A percentile compares a stretch with the other conserved stretches of the same genome.
Conservation (phyloP, 2,329 filamentous ascomycete species). For the Madurella mycetomatis region DNA sequence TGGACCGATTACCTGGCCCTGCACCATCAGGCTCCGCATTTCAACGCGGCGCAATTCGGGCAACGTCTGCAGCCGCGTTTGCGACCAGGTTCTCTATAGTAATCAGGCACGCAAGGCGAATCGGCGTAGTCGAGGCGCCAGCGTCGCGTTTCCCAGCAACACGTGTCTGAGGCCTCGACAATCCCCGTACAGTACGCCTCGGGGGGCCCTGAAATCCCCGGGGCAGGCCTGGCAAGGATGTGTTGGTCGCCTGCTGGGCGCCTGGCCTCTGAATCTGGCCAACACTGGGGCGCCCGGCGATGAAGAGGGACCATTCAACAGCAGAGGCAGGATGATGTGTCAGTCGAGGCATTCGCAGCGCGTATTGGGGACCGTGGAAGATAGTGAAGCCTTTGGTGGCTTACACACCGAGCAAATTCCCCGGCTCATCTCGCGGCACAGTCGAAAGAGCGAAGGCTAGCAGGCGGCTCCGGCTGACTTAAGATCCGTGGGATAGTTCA, state of each 20-base stretch:
- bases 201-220: neutral
- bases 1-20: neutral
- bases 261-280: neutral
- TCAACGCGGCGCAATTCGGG: neutral
- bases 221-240: neutral
- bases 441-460: neutral
- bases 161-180: neutral
- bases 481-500: neutral
- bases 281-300: neutral
- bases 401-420: neutral
- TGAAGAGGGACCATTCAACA: neutral
- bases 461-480: neutral
- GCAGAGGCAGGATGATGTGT: neutral
- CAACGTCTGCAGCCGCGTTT: neutral
- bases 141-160: neutral
- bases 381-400: neutral
- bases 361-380: neutral
- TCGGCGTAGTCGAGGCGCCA: neutral
- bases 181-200: neutral
- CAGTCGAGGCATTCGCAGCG: neutral
- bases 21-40: neutral
- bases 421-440: neutral
- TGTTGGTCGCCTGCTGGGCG: neutral
- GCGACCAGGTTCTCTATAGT: neutral
- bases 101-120: constrained; percentile 5